Base-by-base conservation (phyloP, 306 rosid species). In the Prunus fruticosa region DNA sequence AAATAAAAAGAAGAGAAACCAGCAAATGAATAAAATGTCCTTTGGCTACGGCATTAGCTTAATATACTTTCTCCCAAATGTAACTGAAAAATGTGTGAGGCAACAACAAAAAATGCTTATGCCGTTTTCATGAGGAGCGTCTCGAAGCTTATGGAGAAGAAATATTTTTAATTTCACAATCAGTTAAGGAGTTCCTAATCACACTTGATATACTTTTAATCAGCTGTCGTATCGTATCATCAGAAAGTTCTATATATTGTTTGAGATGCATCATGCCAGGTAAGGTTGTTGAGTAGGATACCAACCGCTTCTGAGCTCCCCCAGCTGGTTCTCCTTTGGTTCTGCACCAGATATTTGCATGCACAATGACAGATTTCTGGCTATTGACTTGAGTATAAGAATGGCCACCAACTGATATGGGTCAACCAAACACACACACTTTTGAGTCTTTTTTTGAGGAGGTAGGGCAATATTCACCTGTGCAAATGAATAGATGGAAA, bases 401-500 rank as follows among this genome's bases (percentile, higher is more conserved):
- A 72, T 56, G 64, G 28, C 23, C 46, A 38, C 57, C 54, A 43
- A 34, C 8, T 34, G 38, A 34, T 34, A 90, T 4, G 89, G 92
- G 81, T 89, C 91, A 71, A 84, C 52, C 75, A 86, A 82, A 10
- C 47, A 32, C 46, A 60, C 4, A 64, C 9, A 15, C 6, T 18
- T 34, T 34, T 34, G 2, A 64, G 45, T 64, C 49, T 34, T 32
- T 34, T 2, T 34, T 23, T 18, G 15, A 3, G 23, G 9, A 32
- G 49, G 69, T 11, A 30, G 25, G 46, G 65, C 25, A 20, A 32
- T 72, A 53, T 43, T 64, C 15, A 34, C 69, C 47, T 18, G 49
- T 25, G n/a, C 61, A 74, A 52, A 13, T 1, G 58, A 53, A 66
- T 32, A 30, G 30, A 19, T 20, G 56, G 67, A 64, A 23, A 38